Conservation (phyloP, 2,329 filamentous ascomycete species). For the Emergomyces orientalis region DNA sequence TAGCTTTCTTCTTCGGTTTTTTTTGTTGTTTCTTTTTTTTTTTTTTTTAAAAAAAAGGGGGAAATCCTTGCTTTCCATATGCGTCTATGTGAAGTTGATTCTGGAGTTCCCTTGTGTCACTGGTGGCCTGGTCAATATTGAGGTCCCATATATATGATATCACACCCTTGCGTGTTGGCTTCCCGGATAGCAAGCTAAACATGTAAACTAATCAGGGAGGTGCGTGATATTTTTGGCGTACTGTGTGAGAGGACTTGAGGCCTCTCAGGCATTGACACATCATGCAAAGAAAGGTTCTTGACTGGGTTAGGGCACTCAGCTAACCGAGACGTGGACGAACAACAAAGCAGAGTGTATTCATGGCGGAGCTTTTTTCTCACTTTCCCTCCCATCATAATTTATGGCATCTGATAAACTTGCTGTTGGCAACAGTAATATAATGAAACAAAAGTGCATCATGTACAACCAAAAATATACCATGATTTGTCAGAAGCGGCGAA, state of each 20-base stretch:
- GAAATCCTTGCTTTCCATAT: not conserved
- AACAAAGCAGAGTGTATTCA: not conserved
- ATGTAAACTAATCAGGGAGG: not conserved
- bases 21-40: not conserved
- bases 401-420: not conserved
- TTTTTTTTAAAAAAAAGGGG: not conserved
- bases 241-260: not conserved
- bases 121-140: not conserved
- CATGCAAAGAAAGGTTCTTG: not conserved
- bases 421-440: not conserved
- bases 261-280: conserved; percentile 6
- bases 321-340: not conserved
- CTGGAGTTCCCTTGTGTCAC: not conserved
- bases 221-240: not conserved
- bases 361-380: not conserved
- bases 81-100: not conserved
- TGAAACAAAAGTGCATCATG: not conserved
- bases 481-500: not conserved
- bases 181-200: not conserved
- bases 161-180: not conserved
- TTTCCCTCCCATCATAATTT: too few species aligned
- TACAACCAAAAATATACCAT: not conserved
- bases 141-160: too few species aligned
- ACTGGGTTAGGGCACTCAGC: not conserved
- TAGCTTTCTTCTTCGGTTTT: not conserved